These are phyloP conservation scores for Alternaria burnsii DNA, from an alignment of 2,329 filamentous ascomycete genomes.

Conservation along the genomic window DNA sequence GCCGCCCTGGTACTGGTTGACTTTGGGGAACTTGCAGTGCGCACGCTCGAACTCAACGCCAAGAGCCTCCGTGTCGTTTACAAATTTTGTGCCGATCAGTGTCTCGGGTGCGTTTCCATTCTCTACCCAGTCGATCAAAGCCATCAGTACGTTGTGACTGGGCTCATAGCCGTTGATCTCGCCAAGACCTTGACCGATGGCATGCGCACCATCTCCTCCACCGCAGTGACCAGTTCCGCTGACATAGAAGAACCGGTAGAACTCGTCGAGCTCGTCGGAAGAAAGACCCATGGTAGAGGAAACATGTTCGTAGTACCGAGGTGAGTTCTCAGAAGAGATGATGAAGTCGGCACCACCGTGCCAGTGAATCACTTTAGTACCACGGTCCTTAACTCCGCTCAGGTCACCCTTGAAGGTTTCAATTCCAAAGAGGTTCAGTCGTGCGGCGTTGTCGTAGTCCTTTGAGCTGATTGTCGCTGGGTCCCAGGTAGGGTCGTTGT, in stretches of 20 bases:
- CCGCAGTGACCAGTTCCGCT: constrained; percentile 62
- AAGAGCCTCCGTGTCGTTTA: constrained; percentile 38
- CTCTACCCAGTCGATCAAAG: constrained; percentile 60
- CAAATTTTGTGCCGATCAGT: constrained; percentile 42
- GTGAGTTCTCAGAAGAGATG: constrained; percentile 57
- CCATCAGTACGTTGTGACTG: constrained; percentile 57
- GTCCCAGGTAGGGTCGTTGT: constrained; percentile 57
- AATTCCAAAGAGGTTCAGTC: constrained; percentile 50
- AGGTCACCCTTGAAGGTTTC: constrained; percentile 55
- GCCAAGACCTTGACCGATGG: constrained; percentile 39
- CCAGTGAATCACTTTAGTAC: constrained; percentile 59
- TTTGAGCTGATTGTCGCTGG: constrained; percentile 47
- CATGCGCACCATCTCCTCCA: constrained; percentile 58
- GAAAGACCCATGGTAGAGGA: constrained; percentile 53
- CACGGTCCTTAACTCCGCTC: constrained; percentile 47
- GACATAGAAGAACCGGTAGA: constrained; percentile 62
- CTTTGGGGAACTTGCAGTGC: constrained; percentile 50
- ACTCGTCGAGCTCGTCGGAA: constrained; percentile 50
- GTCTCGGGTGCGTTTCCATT: constrained; percentile 54
- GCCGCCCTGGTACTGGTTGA: constrained; percentile 48
- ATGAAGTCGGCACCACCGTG: constrained; percentile 57
- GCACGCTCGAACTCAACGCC: constrained; percentile 46
- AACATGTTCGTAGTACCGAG: constrained; percentile 60
- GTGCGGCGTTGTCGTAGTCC: constrained; percentile 54
- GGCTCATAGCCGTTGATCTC: constrained; percentile 43